Base-by-base conservation (phyloP, 1,139 yeast genomes). In the Yamadazyma mexicana region DNA sequence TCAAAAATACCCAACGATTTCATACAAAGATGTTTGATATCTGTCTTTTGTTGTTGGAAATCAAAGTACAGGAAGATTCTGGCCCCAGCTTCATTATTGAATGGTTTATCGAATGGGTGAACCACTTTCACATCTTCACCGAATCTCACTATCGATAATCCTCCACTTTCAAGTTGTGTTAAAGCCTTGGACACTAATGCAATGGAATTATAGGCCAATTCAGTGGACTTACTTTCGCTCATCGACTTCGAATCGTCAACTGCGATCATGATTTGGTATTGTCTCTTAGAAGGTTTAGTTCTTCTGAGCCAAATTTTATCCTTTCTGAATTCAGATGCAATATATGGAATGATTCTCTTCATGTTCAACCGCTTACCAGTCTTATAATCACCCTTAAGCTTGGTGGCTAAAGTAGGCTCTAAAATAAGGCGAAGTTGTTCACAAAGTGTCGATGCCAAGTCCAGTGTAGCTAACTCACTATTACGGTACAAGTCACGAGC, bases 261-360 rank as follows among this genome's bases (percentile, higher is more conserved):
- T 0, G 98, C 92, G 50, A 94, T 86, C 97, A 94, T 87, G 48
- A 94, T 86, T 67, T 94, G 98, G 62, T 92, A 94, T 59, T 91
- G 95, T 55, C 99, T 82, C 67, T 94, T 92, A 49, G 96, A 87
- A 40, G 98, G 99, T 59, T 92, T 92, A 7, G 98, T 91, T 64
- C 99, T 81, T 58, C 97, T 80, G 68, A 94, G 75, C 99, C 99
- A 94, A 46, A 94, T 94, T 71, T 94, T 94, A 63, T 94, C 99
- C 62, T 92, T 92, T 56, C 96, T 83, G 78, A 89, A 94, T 56
- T 91, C 96, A 35, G 96, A 87, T 1, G 99, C 98, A 69, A 94
- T 92, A 64, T 92, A 94, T 11, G 98, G 96, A 55, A 94, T 92
- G 51, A 94, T 94, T 51, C 98, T 75, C 73, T 91, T 92, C 98